Percentiles rank a stretch among this genome's conserved stretches.
Conservation (phyloP, 371 early-diverging fungal genomes). For the Zancudomyces culisetae region DNA sequence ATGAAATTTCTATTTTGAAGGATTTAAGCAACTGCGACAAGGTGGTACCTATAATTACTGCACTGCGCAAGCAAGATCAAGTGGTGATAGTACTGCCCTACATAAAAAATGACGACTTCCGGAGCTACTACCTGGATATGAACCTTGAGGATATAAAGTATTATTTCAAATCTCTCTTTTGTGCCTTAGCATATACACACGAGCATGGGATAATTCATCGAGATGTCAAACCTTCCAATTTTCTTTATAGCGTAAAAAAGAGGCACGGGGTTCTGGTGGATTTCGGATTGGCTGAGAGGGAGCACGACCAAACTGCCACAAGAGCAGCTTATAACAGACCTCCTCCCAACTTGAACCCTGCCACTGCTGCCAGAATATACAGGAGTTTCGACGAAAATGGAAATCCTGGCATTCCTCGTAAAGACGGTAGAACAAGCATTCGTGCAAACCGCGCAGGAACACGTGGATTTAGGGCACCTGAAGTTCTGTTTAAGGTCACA, state of each 20-base stretch:
- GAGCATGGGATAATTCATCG: slow-evolving; percentile 56
- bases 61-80: slow-evolving; percentile 65
- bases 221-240: slow-evolving; percentile 96
- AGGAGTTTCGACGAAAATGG: slow-evolving; percentile 19
- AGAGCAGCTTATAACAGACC: slow-evolving; percentile 4
- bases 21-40: slow-evolving; percentile 39
- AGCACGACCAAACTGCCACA: slow-evolving; percentile 9
- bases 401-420: slow-evolving; percentile 16
- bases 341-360: slow-evolving; percentile 15
- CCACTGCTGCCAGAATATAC: slow-evolving; percentile 15
- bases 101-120: slow-evolving; percentile 68
- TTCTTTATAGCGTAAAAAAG: slow-evolving; percentile 52
- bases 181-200: slow-evolving; percentile 56
- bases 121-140: slow-evolving; percentile 28
- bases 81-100: slow-evolving; percentile 78
- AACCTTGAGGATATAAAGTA: slow-evolving; percentile 48
- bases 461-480: slow-evolving; percentile 94
- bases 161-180: slow-evolving; percentile 65
- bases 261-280: slow-evolving; percentile 82
- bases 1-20: slow-evolving; percentile 68
- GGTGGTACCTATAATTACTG: slow-evolving; percentile 66
- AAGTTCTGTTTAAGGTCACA: slow-evolving; percentile 73
- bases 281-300: slow-evolving; percentile 91
- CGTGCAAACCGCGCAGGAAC: slow-evolving; percentile 95
- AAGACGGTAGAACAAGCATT: slow-evolving; percentile 31